Percentiles rank a stretch among this genome's conserved stretches.
Conservation (phyloP, 2,329 filamentous ascomycete species). For the Colletotrichum limetticola region DNA sequence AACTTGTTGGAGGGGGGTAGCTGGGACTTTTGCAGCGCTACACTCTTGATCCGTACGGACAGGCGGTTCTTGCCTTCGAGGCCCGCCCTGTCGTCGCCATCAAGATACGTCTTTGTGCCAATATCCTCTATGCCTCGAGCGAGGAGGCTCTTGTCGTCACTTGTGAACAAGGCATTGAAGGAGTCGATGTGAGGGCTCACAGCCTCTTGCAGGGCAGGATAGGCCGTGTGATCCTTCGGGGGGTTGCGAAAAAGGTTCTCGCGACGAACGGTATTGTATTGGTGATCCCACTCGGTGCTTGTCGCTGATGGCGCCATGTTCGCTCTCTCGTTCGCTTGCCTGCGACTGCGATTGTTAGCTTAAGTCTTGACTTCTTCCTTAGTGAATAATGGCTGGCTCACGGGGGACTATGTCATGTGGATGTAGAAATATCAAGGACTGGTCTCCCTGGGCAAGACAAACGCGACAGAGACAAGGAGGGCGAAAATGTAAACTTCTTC, state of each 20-base stretch:
- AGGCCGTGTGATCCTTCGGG: conserved; percentile 87
- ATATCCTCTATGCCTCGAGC: conserved; percentile 87
- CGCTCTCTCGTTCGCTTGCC: conserved; percentile 27
- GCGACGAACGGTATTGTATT: conserved; percentile 86
- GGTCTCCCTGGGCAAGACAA: conserved; percentile 9
- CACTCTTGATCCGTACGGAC: conserved; percentile 80
- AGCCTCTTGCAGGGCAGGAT: conserved; percentile 86
- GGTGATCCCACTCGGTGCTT: conserved; percentile 80
- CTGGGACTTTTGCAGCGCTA: conserved; percentile 84
- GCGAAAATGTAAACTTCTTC: conserved; percentile 14
- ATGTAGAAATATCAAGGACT: background rate
- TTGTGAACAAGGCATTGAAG: conserved; percentile 89
- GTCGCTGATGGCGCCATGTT: conserved; percentile 69
- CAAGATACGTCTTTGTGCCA: conserved; percentile 86
- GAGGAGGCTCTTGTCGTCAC: conserved; percentile 71
- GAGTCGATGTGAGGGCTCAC: conserved; percentile 93
- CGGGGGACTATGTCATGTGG: conserved; percentile 5
- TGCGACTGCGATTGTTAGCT: conserved; percentile 5
- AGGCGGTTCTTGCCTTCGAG: conserved; percentile 77
- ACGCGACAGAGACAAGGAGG: background rate
- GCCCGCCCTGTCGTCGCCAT: conserved; percentile 76
- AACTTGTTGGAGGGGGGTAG: conserved; percentile 87
- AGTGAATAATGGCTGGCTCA: background rate
- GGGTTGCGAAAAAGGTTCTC: conserved; percentile 91
- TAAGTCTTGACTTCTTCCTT: background rate